Conservation (phyloP, 2,329 filamentous ascomycete species). For the Diaporthe eres region DNA sequence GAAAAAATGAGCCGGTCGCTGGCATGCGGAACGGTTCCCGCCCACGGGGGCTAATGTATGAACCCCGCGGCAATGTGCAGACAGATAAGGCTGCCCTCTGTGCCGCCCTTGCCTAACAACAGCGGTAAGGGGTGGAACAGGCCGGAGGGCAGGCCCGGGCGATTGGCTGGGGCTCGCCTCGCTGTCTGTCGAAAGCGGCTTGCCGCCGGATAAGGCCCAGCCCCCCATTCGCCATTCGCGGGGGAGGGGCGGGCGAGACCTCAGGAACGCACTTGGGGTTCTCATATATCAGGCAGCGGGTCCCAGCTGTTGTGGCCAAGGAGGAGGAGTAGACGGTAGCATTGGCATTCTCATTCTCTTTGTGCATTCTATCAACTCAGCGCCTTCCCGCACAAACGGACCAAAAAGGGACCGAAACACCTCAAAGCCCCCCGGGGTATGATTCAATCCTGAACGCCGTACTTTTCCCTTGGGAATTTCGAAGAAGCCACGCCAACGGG, state of each 20-base stretch:
- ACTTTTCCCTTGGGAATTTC: neutral
- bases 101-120: constrained; percentile 3
- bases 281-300: constrained; percentile 14
- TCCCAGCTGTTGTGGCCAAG: neutral
- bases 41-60: neutral
- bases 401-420: constrained; percentile 13
- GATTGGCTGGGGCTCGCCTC: constrained; percentile 9
- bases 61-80: neutral
- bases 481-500: neutral
- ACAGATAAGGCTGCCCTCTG: neutral
- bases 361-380: neutral
- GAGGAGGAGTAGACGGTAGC: neutral
- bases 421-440: constrained; percentile 16
- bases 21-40: neutral
- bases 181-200: neutral
- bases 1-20: neutral
- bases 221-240: neutral
- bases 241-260: neutral
- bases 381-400: neutral
- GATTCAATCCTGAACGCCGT: constrained; percentile 24
- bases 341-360: neutral
- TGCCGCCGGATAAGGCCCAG: neutral
- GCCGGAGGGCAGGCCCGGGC: no score
- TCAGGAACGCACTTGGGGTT: neutral
- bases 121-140: neutral